Percentiles rank a stretch among this genome's conserved stretches.
These are phyloP conservation scores for Lentinula boryana DNA, from an alignment of 768 basidiomycete genomes.

Conservation along the genomic window DNA sequence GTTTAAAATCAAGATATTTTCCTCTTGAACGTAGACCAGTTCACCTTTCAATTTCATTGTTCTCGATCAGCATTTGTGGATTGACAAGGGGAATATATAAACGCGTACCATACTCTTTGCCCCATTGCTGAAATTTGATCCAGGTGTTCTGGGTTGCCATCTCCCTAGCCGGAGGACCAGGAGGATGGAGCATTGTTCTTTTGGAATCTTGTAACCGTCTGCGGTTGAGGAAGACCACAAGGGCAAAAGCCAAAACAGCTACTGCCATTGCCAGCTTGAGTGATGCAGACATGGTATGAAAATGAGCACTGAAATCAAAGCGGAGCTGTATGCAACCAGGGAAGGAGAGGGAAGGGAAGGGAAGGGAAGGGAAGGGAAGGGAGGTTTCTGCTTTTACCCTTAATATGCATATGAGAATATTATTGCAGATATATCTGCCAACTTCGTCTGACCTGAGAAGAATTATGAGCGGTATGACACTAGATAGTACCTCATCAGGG, in stretches of 20 bases:
- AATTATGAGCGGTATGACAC: too few relatives aligned
- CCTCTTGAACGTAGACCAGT: not conserved
- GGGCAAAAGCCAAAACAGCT: not conserved
- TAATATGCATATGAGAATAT: too few relatives aligned
- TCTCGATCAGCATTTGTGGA: not conserved
- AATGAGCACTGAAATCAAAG: too few relatives aligned
- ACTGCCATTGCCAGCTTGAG: not conserved
- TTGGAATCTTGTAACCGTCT: constrained; percentile 9
- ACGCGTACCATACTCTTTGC: not conserved
- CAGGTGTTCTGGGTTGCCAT: not conserved
- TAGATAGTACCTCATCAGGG: too few relatives aligned
- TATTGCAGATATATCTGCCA: too few relatives aligned
- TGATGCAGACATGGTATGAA: not conserved
- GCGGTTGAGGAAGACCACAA: not conserved
- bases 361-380: too few relatives aligned
- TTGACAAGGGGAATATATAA: not conserved
- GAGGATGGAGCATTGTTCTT: not conserved
- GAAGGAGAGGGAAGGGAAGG: too few relatives aligned
- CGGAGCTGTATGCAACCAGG: too few relatives aligned
- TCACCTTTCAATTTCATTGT: not conserved
- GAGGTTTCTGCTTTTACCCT: too few relatives aligned
- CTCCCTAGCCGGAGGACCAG: not conserved
- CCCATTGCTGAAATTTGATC: not conserved
- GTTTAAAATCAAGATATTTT: constrained; percentile 24
- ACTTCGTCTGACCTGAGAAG: too few relatives aligned